These are phyloP conservation scores for Blastocystis sp. DNA, from an alignment of 352 stramenopile species.

Conservation along the genomic window DNA sequence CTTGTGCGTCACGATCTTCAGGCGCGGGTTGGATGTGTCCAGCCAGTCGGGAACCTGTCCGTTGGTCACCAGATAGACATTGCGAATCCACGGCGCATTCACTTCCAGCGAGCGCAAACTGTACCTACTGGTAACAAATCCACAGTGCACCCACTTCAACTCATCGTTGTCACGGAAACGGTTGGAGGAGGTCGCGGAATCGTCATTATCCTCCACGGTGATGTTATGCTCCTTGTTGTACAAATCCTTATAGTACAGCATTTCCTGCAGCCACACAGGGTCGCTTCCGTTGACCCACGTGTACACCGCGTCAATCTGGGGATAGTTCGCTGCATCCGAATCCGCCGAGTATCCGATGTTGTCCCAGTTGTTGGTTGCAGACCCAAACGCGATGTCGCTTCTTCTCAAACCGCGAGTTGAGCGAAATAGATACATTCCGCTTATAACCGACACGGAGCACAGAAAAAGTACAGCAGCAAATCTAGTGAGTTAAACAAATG, in stretches of 20 bases:
- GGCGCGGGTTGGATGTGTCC: conserved; percentile 78
- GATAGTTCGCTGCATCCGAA: not conserved
- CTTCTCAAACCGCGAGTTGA: not conserved
- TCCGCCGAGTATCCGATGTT: not conserved
- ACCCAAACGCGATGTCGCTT: not conserved
- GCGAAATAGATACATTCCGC: not conserved
- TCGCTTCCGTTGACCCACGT: conserved; percentile 94
- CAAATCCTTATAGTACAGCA: conserved; percentile 76
- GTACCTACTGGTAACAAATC: conserved; percentile 30
- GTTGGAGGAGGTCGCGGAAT: conserved; percentile 79
- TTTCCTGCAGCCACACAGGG: conserved; percentile 80
- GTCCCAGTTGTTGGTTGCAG: not conserved
- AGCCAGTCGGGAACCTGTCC: conserved; percentile 88
- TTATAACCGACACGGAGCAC: not conserved
- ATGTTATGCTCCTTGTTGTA: conserved; percentile 42
- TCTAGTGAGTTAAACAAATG: not conserved
- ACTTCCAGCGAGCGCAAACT: conserved; percentile 85
- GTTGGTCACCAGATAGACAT: conserved; percentile 89
- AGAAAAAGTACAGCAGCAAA: not conserved
- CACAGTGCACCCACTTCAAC: conserved; percentile 75
- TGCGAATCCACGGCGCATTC: conserved; percentile 88
- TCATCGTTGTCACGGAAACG: conserved; percentile 90
- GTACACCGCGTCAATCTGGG: conserved; percentile 88
- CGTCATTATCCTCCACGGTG: conserved; percentile 13
- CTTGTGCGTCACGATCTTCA: conserved; percentile 83